Percentiles rank a stretch among this genome's conserved stretches.
Conservation (phyloP, 1,139 yeast genomes). For the Suhomyces guaymorum region DNA sequence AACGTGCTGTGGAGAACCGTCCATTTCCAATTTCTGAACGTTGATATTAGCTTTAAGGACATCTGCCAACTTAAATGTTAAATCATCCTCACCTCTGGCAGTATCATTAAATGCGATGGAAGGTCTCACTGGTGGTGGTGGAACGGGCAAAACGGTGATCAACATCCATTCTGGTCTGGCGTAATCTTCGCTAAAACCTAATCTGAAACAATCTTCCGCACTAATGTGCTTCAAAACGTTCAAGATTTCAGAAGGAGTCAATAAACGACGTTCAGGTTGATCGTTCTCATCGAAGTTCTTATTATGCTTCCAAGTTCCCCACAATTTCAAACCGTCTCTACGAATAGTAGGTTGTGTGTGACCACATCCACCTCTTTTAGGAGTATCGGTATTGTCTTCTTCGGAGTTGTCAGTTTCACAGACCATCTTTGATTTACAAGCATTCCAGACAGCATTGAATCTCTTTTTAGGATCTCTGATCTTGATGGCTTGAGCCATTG, state of each 20-base stretch:
- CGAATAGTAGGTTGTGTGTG: constrained; percentile 95
- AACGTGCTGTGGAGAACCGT: constrained; percentile 98
- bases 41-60: constrained; percentile 93
- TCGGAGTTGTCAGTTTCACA: constrained; percentile 88
- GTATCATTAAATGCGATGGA: constrained; percentile 97
- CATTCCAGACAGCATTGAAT: constrained; percentile 93
- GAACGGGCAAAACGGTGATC: constrained; percentile 96
- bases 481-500: constrained; percentile 84
- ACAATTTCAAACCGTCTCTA: constrained; percentile 90
- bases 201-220: constrained; percentile 72
- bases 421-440: constrained; percentile 88
- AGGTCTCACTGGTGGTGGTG: constrained; percentile 99
- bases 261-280: constrained; percentile 88
- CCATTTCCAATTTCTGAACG: constrained; percentile 94
- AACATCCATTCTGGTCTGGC: constrained; percentile 99
- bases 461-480: constrained; percentile 94
- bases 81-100: constrained; percentile 99
- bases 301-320: constrained; percentile 97
- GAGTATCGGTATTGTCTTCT: constrained; percentile 51
- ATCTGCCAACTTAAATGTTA: constrained; percentile 96
- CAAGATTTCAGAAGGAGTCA: constrained; percentile 85
- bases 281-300: constrained; percentile 77
- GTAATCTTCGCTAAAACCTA: constrained; percentile 93
- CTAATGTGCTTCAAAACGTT: constrained; percentile 91
- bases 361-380: constrained; percentile 95